These are phyloP conservation scores for Purpureocillium lavendulum DNA, from an alignment of 2,329 filamentous ascomycete species.

Conservation along the genomic window DNA sequence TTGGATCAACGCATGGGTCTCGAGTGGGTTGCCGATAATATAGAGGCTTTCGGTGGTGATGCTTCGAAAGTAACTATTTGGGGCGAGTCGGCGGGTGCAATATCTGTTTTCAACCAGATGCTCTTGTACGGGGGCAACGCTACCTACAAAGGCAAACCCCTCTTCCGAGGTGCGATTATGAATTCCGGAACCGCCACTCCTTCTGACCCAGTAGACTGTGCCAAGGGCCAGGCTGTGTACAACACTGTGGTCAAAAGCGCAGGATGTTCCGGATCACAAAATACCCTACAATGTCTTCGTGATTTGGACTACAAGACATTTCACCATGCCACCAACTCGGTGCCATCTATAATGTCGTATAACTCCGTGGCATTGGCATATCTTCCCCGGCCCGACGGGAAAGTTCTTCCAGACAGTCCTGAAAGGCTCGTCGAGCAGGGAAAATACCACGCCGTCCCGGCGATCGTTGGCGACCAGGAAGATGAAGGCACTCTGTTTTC, in stretches of 20 bases:
- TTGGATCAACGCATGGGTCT: conserved; percentile 65
- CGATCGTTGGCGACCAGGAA: conserved; percentile 64
- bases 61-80: conserved; percentile 71
- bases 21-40: conserved; percentile 72
- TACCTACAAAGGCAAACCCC: conserved; percentile 63
- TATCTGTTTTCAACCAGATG: conserved; percentile 72
- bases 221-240: conserved; percentile 58
- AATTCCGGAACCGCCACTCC: conserved; percentile 59
- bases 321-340: conserved; percentile 59
- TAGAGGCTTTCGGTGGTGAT: conserved; percentile 70
- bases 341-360: conserved; percentile 61
- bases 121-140: conserved; percentile 63
- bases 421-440: conserved; percentile 47
- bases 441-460: conserved; percentile 38
- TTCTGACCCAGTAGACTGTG: conserved; percentile 53
- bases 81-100: conserved; percentile 65
- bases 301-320: conserved; percentile 49
- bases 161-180: conserved; percentile 76
- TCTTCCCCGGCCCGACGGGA: conserved; percentile 64
- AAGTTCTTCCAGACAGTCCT: conserved; percentile 50
- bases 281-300: conserved; percentile 61
- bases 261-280: conserved; percentile 48
- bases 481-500: conserved; percentile 73
- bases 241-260: conserved; percentile 50
- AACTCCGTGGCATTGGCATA: conserved; percentile 63